Base-by-base conservation (phyloP, 306 rosid species). In the Prinsepia uniflora region DNA sequence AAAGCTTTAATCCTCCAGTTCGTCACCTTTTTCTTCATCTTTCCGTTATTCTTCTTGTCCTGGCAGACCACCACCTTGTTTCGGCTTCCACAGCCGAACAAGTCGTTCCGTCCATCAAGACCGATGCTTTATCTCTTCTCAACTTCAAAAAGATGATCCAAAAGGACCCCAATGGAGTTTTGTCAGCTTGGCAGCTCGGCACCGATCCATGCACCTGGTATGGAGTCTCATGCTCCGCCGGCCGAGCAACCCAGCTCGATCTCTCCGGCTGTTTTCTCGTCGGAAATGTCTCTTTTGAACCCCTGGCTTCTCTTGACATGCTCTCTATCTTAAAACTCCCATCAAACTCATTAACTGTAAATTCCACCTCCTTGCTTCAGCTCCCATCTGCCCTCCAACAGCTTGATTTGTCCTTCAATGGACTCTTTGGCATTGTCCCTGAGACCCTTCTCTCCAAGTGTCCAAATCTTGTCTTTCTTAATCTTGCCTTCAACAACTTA, bases 201-300 rank as follows among this genome's bases (percentile, higher is more conserved):
- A 85, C 50, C 45, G 85, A 78, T 45, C 87, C 90, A 60, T 93
- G 98, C 88, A 82, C 67, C 55, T 93, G 98, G 98, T 46, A 78
- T 75, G 98, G 98, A 47, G 79, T 93, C 54, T 45, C 97, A 62
- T 93, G 98, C 83, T 82, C 87, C 7, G 41, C 36, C n/a, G 84
- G 83, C 55, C 86, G 98, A 74, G 98, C 78, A 5, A 78, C 87
- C 71, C 80, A 82, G 66, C 88, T 93, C 55, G 89, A 93, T 81
- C 83, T 93, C 5, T 85, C 77, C 18, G 92, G 85, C 0, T 79
- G 54, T 66, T 45, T 14, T 42, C 81, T 88, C 20, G 76, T n/a
- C 7, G 98, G 89, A 24, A 75, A 72, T 44, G 66, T 89, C 56
- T 81, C 88, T 69, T 80, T 93, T 47, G 89, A 83, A 22, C 86